Evolutionary conservation across 108 stramenopile genomes (phyloP).

Genomic region (Cyclotella choctawhatcheeana): DNA sequence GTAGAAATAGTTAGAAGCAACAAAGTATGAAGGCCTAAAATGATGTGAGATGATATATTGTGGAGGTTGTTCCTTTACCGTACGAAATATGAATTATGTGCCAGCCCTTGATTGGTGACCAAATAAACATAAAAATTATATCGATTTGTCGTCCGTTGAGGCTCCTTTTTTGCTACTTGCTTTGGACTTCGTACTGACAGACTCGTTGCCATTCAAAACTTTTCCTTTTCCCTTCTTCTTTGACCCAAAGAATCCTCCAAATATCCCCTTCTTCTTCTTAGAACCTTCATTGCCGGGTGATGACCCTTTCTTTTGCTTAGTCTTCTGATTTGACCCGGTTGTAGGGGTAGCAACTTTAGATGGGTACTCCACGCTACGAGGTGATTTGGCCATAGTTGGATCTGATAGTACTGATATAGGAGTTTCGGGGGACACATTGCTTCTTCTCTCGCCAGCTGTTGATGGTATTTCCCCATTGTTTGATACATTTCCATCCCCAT

Average conservation of each 20-base stretch:
- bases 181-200: conserved; percentile 22
- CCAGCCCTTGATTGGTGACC: no score
- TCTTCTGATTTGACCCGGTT: conserved; percentile 1
- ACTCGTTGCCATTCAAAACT: conserved; percentile 15
- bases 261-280: conserved; percentile 85
- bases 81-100: no score
- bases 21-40: no score
- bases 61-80: no score
- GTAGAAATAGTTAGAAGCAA: no score
- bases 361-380: conserved; percentile 13
- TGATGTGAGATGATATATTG: no score
- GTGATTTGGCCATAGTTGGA: conserved; percentile 38
- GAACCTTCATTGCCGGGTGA: conserved; percentile 22
- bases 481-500: conserved; percentile 60
- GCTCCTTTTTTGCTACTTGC: conserved; percentile 33
- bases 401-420: conserved; percentile 37
- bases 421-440: conserved; percentile 33
- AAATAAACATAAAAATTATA: conserved; percentile 24
- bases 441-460: conserved; percentile 41
- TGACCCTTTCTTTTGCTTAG: conserved; percentile 41
- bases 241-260: conserved; percentile 68
- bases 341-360: conserved; percentile 6
- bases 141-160: conserved; percentile 40
- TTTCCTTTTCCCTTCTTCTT: conserved; percentile 66
- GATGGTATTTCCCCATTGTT: conserved; percentile 75